Conservation (phyloP, 2,329 filamentous ascomycete species). For the Arthroderma sp. region DNA sequence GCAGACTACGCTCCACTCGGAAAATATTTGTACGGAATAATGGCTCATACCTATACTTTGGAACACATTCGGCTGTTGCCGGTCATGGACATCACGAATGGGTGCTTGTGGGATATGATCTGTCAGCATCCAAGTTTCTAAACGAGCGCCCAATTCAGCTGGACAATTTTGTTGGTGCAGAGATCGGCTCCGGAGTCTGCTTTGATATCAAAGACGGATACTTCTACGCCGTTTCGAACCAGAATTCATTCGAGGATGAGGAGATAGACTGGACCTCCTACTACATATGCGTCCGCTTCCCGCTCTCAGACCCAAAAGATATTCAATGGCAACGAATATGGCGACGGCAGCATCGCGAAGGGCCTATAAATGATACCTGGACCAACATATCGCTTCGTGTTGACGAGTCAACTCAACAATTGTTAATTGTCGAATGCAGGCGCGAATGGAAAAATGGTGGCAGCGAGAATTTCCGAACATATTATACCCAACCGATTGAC, state of each 20-base stretch:
- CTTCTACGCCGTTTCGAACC: conserved; percentile 59
- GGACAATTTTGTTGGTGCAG: conserved; percentile 47
- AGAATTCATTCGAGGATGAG: conserved; percentile 47
- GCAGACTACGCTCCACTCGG: conserved; percentile 33
- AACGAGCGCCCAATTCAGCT: conserved; percentile 37
- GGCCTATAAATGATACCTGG: conserved; percentile 63
- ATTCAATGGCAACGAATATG: conserved; percentile 44
- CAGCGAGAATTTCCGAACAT: conserved; percentile 49
- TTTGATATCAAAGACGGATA: conserved; percentile 55
- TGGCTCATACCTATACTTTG: conserved; percentile 48
- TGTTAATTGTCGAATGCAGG: conserved; percentile 53
- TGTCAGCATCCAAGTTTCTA: conserved; percentile 31
- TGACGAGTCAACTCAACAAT: conserved; percentile 44
- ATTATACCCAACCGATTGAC: conserved; percentile 42
- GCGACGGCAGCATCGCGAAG: conserved; percentile 55
- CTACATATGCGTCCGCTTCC: conserved; percentile 54
- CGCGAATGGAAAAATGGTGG: conserved; percentile 51
- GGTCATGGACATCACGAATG: conserved; percentile 46
- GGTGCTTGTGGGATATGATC: conserved; percentile 43
- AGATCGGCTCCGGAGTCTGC: conserved; percentile 54
- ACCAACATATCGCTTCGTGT: conserved; percentile 49
- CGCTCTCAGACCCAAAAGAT: conserved; percentile 35
- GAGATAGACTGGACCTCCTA: conserved; percentile 53
- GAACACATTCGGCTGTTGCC: conserved; percentile 45
- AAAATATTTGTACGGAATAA: conserved; percentile 58